Conservation (phyloP, 768 basidiomycete species). For the Clitopilus hobsonii region DNA sequence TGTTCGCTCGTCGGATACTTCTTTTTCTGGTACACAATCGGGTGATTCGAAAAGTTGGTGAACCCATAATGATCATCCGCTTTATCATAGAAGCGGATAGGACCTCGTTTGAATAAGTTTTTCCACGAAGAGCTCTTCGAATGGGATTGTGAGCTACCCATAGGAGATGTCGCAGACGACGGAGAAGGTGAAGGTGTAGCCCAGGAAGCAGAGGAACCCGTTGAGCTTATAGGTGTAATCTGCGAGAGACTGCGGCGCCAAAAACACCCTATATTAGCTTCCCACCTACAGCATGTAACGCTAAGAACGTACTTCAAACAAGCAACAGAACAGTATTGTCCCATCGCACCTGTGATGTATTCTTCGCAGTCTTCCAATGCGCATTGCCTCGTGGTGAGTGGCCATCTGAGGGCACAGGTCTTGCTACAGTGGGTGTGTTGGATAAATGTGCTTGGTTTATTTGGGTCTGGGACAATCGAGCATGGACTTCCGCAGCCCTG, state of each 20-base stretch:
- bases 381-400: slow-evolving; percentile 1
- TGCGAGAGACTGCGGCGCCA: neutral
- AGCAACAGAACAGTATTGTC: slow-evolving; percentile 8
- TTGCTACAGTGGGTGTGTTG: slow-evolving; percentile 12
- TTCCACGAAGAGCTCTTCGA: neutral
- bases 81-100: slow-evolving; percentile 62
- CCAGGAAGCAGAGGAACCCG: neutral
- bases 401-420: slow-evolving; percentile 7
- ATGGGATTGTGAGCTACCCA: neutral
- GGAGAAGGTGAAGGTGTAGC: neutral
- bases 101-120: slow-evolving; percentile 16
- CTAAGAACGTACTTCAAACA: neutral
- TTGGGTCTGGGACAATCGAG: slow-evolving; percentile 2
- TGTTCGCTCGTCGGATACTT: slow-evolving; percentile 73
- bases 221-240: neutral
- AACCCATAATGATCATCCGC: slow-evolving; percentile 62
- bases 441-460: slow-evolving; percentile 1
- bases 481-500: slow-evolving; percentile 10
- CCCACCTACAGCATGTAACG: too few species aligned
- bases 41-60: slow-evolving; percentile 68
- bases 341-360: slow-evolving; percentile 5
- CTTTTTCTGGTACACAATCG: slow-evolving; percentile 53
- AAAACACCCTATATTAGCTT: neutral
- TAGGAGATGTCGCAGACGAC: neutral
- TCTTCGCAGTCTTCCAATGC: slow-evolving; percentile 3